Base-by-base conservation (phyloP, 352 stramenopile genomes). In the Phytophthora niederhauseri region DNA sequence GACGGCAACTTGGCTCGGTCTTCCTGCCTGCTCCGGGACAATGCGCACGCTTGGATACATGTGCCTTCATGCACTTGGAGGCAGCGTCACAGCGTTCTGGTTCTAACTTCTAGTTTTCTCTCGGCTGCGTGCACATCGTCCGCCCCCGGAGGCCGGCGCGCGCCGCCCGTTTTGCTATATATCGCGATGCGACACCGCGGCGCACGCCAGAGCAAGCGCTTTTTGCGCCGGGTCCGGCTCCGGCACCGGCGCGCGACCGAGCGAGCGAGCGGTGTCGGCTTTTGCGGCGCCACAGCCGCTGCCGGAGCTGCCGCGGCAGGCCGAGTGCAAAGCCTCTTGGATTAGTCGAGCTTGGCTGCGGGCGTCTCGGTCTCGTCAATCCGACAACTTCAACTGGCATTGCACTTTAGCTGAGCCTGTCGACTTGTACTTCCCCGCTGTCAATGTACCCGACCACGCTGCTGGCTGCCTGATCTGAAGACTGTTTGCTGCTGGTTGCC, bases 341-440 rank as follows among this genome's bases (percentile, higher is more conserved):
- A 61, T 52, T 74, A 66, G 54, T 73, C 66, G 66, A 54, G 38
- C 48, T 38, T 11, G 24, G 24, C 24, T 36, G 30, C 31, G 31
- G 3, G 8, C 11, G 31, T 11, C 31, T 9, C 49, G 22, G 26
- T 54, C 34, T 41, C 34, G 26, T 50, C 62, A 71, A 75, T 60
- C 24, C n/a, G 52, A 57, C 50, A 68, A 64, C 62, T 75, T 75
- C 68, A 68, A 73, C 26, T 70, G 66, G 20, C 34, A 4, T 55
- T 49, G 24, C 59, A 49, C n/a, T 52, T 52, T n/a, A 46, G 14
- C 38, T 48, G 14, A 9, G 38, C 14, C 15, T 22, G 38, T 7
- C 14, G 38, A 20, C 38, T 48, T 19, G 12, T n/a, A 45, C 5
- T 41, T 38, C 9, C 31, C 31, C 34, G 11, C 34, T 41, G 11